These are phyloP conservation scores for Mucor plumbeus DNA, from an alignment of 371 early-diverging fungal genomes.

Conservation along the genomic window DNA sequence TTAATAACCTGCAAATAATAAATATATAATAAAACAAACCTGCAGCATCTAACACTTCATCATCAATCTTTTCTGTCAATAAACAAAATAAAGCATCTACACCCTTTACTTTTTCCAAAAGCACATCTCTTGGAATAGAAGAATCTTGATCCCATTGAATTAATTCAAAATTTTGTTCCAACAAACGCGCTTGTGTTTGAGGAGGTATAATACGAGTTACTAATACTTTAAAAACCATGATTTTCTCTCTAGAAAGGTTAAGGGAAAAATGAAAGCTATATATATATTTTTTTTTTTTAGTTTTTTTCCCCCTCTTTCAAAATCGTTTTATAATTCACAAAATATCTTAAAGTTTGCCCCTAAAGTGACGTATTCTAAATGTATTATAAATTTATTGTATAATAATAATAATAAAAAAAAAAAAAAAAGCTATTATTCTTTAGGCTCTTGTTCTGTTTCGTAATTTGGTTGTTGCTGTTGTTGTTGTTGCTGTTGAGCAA, in stretches of 20 bases:
- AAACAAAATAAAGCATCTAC: constrained; percentile 72
- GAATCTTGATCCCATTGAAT: constrained; percentile 47
- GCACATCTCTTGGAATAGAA: constrained; percentile 41
- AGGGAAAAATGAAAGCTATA: too few relatives aligned
- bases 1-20: too few relatives aligned
- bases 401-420: too few relatives aligned
- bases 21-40: constrained; percentile 31
- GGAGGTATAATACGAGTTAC: constrained; percentile 49
- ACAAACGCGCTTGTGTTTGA: constrained; percentile 34
- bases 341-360: too few relatives aligned
- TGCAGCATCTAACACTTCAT: constrained; percentile 67
- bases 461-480: constrained; percentile 9
- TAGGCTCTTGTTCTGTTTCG: not conserved
- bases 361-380: constrained; percentile 1
- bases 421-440: not conserved
- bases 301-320: too few relatives aligned
- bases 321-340: too few relatives aligned
- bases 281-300: too few relatives aligned
- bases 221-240: constrained; percentile 37
- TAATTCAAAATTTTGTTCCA: constrained; percentile 34
- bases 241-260: too few relatives aligned
- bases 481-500: constrained; percentile 24
- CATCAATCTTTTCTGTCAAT: constrained; percentile 75
- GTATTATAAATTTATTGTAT: not conserved
- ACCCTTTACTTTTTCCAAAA: constrained; percentile 44